phyloP scores from a whole-genome alignment of 345 rosid species.

The Pseudoturritis turrita region DNA sequence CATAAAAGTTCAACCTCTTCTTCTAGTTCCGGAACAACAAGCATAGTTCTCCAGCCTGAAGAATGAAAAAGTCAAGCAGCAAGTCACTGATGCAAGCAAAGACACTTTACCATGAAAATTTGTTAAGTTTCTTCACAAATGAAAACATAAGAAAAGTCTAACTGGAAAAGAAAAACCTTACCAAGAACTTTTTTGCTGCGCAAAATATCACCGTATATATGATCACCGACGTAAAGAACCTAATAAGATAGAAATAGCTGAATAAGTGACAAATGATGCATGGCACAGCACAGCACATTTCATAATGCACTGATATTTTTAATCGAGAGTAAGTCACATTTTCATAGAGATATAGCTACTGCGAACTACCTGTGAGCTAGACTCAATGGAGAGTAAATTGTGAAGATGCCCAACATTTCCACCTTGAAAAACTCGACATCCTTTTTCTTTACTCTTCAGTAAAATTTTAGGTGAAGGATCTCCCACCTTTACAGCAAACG shows the following conservation, averaged over 20 bases:
- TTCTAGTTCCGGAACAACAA: constrained; percentile 95
- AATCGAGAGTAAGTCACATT: neutral
- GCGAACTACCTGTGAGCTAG: constrained; percentile 81
- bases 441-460: constrained; percentile 38
- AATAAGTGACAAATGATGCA: constrained; percentile 1
- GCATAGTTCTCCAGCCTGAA: constrained; percentile 98
- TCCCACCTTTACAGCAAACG: constrained; percentile 54
- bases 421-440: constrained; percentile 80
- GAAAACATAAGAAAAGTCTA: neutral
- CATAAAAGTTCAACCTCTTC: constrained; percentile 89
- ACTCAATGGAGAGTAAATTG: constrained; percentile 84
- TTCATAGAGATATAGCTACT: neutral
- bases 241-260: constrained; percentile 25
- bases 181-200: constrained; percentile 98
- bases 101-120: neutral
- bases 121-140: neutral
- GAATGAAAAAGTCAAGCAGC: constrained; percentile 13
- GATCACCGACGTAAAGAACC: constrained; percentile 99
- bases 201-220: constrained; percentile 93
- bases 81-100: neutral
- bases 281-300: neutral
- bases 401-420: constrained; percentile 96
- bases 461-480: constrained; percentile 37
- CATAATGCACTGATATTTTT: neutral
- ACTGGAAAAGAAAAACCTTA: constrained; percentile 27